phyloP scores from a whole-genome alignment of 2,329 filamentous ascomycete genomes.

The Rachicladosporium sp. region DNA sequence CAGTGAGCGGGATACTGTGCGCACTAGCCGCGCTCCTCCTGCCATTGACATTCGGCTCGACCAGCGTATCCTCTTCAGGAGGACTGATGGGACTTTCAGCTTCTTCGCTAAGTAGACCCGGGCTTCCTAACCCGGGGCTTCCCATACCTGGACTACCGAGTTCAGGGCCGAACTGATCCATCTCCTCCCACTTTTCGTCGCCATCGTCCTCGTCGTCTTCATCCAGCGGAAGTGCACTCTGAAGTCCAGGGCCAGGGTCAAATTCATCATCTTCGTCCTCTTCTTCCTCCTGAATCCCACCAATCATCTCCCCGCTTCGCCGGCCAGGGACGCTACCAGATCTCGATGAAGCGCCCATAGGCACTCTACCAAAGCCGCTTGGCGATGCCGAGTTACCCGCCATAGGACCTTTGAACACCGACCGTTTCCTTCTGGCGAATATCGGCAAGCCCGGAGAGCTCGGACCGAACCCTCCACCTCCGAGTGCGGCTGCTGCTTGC shows the following conservation, averaged over 20 bases:
- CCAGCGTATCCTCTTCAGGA: background rate
- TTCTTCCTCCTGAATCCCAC: constrained; percentile 27
- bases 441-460: constrained; percentile 46
- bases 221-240: no score
- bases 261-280: constrained; percentile 19
- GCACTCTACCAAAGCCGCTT: constrained; percentile 11
- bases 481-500: constrained; percentile 14
- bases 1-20: constrained; percentile 12
- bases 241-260: no score
- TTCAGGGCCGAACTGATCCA: constrained; percentile 19
- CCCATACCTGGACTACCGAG: constrained; percentile 3
- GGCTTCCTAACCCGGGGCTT: background rate
- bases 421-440: constrained; percentile 72
- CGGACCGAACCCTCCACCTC: constrained; percentile 9
- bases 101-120: background rate
- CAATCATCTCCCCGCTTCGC: constrained; percentile 62
- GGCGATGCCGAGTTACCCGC: constrained; percentile 30
- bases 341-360: constrained; percentile 11
- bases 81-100: background rate
- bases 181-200: constrained; percentile 14
- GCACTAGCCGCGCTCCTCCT: background rate
- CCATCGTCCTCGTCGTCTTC: constrained; percentile 8
- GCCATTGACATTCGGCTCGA: background rate
- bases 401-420: constrained; percentile 70
- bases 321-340: constrained; percentile 52